Evolutionary conservation across 176 grass and related monocot species (phyloP).

Genomic region (Aegilops tauschii): DNA sequence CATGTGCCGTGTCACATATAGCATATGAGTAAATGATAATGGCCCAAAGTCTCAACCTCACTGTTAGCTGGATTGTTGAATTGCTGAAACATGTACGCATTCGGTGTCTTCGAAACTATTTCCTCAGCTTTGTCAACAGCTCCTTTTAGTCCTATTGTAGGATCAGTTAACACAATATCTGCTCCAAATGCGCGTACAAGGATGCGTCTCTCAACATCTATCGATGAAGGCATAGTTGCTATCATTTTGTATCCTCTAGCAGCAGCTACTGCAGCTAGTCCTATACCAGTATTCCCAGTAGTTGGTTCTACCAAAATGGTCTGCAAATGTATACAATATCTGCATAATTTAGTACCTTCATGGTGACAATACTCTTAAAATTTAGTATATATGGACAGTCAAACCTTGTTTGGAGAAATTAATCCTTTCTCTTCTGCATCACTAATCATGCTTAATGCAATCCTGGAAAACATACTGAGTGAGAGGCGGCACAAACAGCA

Average conservation of each 20-base stretch:
- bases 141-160: constrained; percentile 68
- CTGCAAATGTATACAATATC: constrained; percentile 40
- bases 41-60: constrained; percentile 52
- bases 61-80: constrained; percentile 78
- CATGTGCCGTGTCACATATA: neutral
- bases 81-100: constrained; percentile 88
- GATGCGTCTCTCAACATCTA: constrained; percentile 74
- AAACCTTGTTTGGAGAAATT: constrained; percentile 74
- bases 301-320: constrained; percentile 91
- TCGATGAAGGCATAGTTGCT: constrained; percentile 82
- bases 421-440: constrained; percentile 86
- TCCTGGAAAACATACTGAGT: constrained; percentile 38
- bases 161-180: constrained; percentile 87
- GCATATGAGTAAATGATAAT: constrained; percentile 19
- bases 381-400: neutral
- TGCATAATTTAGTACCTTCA: neutral
- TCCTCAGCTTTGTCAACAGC: constrained; percentile 87
- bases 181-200: constrained; percentile 78
- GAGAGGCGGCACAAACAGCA: constrained; percentile 15
- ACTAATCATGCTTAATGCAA: constrained; percentile 89
- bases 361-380: constrained; percentile 7
- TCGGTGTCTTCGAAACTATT: constrained; percentile 61
- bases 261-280: constrained; percentile 78
- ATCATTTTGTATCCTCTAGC: constrained; percentile 91
- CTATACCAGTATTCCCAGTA: constrained; percentile 82